These are phyloP conservation scores for Globisporangium cylindrosporum DNA, from an alignment of 352 stramenopile species.

Conservation along the genomic window DNA sequence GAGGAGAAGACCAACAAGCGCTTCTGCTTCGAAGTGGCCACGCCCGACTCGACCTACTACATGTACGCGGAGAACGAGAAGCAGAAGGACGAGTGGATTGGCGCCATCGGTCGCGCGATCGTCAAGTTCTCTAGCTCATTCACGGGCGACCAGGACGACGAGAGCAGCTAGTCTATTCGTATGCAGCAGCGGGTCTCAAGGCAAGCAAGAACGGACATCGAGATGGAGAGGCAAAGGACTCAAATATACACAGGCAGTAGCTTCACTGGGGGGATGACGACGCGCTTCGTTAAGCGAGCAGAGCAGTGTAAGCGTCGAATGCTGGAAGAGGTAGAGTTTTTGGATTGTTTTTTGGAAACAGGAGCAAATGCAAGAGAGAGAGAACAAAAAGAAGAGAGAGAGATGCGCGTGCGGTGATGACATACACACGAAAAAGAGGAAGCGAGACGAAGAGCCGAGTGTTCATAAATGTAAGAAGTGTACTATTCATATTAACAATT, in stretches of 20 bases:
- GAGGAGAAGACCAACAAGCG: conserved; percentile 92
- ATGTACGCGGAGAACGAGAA: conserved; percentile 91
- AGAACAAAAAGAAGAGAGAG: neutral
- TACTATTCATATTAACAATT: conserved; percentile 15
- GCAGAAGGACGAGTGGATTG: conserved; percentile 93
- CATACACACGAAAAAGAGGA: neutral
- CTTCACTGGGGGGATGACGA: neutral
- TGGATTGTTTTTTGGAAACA: conserved; percentile 9
- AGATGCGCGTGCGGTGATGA: neutral
- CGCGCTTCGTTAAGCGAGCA: neutral
- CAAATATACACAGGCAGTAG: neutral
- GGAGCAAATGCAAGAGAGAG: neutral
- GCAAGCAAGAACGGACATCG: neutral
- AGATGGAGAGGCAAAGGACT: too few relatives aligned
- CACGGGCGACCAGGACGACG: conserved; percentile 88
- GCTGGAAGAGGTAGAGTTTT: conserved; percentile 6
- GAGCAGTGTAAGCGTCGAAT: neutral
- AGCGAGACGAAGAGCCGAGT: neutral
- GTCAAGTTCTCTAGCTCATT: conserved; percentile 97
- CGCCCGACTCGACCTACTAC: conserved; percentile 87
- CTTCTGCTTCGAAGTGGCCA: conserved; percentile 89
- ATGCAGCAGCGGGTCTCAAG: neutral
- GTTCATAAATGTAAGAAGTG: conserved; percentile 16
- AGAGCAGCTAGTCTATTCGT: conserved; percentile 23
- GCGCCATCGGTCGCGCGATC: conserved; percentile 95